These are phyloP conservation scores for Mycena capillaripes DNA, from an alignment of 768 basidiomycete genomes.

Conservation along the genomic window DNA sequence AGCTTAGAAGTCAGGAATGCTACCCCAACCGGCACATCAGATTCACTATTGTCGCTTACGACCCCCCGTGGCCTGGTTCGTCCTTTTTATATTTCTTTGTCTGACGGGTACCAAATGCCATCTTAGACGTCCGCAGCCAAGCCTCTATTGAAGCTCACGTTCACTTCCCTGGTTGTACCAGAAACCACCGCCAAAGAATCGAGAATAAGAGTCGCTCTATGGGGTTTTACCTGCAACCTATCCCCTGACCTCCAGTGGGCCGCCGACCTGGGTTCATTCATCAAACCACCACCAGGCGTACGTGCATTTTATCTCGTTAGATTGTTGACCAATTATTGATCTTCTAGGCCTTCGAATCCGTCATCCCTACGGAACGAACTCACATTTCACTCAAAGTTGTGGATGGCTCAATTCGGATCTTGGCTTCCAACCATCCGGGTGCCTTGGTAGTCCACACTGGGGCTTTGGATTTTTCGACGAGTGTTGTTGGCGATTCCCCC, in stretches of 20 bases:
- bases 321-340: not conserved
- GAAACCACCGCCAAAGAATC: constrained; percentile 85
- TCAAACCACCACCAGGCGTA: constrained; percentile 91
- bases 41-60: constrained; percentile 68
- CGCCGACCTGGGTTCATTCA: constrained; percentile 71
- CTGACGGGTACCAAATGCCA: constrained; percentile 15
- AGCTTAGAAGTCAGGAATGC: constrained; percentile 71
- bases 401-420: constrained; percentile 76
- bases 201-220: constrained; percentile 72
- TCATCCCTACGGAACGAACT: constrained; percentile 91
- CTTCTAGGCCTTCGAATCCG: constrained; percentile 87
- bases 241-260: constrained; percentile 75
- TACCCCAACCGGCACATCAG: constrained; percentile 47
- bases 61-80: constrained; percentile 71
- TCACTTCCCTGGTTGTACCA: constrained; percentile 73
- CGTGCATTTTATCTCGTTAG: constrained; percentile 44
- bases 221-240: constrained; percentile 73
- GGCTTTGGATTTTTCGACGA: constrained; percentile 77
- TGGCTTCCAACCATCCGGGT: constrained; percentile 72
- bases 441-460: constrained; percentile 77
- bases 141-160: constrained; percentile 72
- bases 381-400: constrained; percentile 72
- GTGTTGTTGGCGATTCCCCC: constrained; percentile 76
- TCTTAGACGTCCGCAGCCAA: constrained; percentile 60
- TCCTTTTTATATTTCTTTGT: constrained; percentile 21